Evolutionary conservation across 352 stramenopile genomes (phyloP), one percentile per base, ranked within the genome.

Genomic region (Globisporangium irregulare): DNA sequence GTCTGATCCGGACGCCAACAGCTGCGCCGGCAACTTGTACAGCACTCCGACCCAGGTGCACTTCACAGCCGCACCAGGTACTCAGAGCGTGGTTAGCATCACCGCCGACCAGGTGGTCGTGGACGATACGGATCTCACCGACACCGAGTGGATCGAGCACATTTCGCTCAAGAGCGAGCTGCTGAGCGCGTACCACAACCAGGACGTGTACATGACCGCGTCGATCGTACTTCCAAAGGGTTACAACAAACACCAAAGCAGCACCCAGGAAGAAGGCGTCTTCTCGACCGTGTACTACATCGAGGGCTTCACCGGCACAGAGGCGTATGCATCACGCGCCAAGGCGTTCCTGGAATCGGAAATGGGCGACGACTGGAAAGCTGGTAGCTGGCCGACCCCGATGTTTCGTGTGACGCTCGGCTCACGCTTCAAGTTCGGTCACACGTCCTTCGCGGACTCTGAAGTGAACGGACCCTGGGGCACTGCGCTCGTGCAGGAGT

Each of bases 221-320:
- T 85, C 85, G 0, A 71, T 90, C 32, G 80, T 90, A 20, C 70
- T 93, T 6, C 82, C 85, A 18, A 86, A 86, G 57, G 72, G 79
- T 32, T 93, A 87, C 67, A 63, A 80, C 27, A n/a, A 59, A 1
- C 43, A 68, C 1, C 32, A 67, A 2, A 48, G 48, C 15, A 57
- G 25, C 18, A 65, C 68, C 18, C 43, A 50, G 46, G 14, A 25
- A 54, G 12, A 41, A 54, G 12, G 36, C n/a, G 54, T 58, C 34
- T 89, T 81, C 60, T 82, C 85, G 2, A 86, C 80, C 3, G 80
- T 93, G 12, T 93, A 89, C 78, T 91, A 90, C 67, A 85, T 93
- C 56, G 85, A 93, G 75, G 85, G 85, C 6, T 93, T 91, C 63
- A 89, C 79, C 15, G 85, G 85, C 22, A 89, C 82, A 0, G 82